phyloP scores from a whole-genome alignment of 805 yeast genomes.

The Allodekkera sacchari region DNA sequence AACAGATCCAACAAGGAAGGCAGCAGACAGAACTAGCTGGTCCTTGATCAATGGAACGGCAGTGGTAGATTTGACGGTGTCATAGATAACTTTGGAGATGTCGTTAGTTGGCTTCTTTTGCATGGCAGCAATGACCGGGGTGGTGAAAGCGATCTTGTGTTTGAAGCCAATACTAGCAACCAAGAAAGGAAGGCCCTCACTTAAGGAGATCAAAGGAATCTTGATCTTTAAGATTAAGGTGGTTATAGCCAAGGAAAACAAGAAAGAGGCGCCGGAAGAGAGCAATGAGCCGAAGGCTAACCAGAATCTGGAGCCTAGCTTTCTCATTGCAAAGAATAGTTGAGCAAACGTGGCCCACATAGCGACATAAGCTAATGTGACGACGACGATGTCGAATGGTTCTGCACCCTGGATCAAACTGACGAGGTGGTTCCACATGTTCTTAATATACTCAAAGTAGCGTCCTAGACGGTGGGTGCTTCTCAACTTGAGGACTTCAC shows the following conservation, averaged over 20 bases:
- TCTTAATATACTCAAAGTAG: slow-evolving; percentile 42
- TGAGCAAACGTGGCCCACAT: slow-evolving; percentile 79
- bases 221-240: slow-evolving; percentile 46
- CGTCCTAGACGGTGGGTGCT: slow-evolving; percentile 43
- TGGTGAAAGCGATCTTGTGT: slow-evolving; percentile 68
- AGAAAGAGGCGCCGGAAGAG: slow-evolving; percentile 75
- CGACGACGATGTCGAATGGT: slow-evolving; percentile 72
- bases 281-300: slow-evolving; percentile 71
- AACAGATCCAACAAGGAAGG: slow-evolving; percentile 58
- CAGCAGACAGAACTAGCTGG: slow-evolving; percentile 61
- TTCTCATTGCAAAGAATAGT: slow-evolving; percentile 67
- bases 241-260: slow-evolving; percentile 65
- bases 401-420: slow-evolving; percentile 63
- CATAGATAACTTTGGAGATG: slow-evolving; percentile 25
- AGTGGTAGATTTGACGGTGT: slow-evolving; percentile 24
- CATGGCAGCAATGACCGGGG: slow-evolving; percentile 41
- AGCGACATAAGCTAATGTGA: slow-evolving; percentile 73
- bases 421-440: slow-evolving; percentile 31
- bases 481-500: slow-evolving; percentile 54
- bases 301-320: slow-evolving; percentile 81
- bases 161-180: slow-evolving; percentile 91
- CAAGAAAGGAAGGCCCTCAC: slow-evolving; percentile 90
- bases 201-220: slow-evolving; percentile 64
- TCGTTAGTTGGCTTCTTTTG: slow-evolving; percentile 17
- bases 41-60: slow-evolving; percentile 60